Base-by-base conservation (phyloP, 2,329 filamentous ascomycete genomes). In the Fusarium begoniae region DNA sequence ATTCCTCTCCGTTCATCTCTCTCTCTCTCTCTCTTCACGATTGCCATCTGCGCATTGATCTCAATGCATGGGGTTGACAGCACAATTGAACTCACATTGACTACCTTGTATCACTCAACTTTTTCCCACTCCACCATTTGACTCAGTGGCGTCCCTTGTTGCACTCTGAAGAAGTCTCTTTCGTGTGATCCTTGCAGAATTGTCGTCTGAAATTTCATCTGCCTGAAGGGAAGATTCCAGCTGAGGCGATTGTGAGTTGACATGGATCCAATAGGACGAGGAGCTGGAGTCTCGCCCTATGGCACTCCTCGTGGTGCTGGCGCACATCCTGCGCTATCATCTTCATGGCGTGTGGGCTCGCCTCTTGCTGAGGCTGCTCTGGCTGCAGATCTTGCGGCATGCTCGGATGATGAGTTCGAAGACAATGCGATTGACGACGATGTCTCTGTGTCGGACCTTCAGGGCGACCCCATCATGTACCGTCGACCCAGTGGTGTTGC, bases 401-500 rank as follows among this genome's bases (percentile, higher is more conserved):
- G 89, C 69, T 87, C 88, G 8, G 90, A 91, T 40, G 86, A 90
- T 59, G 89, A 89, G 44, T 83, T 82, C 35, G 78, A 77, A 30
- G 80, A 82, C 43, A 77, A 79, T 26, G 79, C 78, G 22, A 60
- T 80, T 54, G 78, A 79, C 47, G 78, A 79, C 32, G 80, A 80
- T 22, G 78, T 75, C 35, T 75, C 77, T 5, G 82, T 82, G 9
- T 74, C 80, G 58, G 80, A 84, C 56, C 79, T 85, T 50, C 83
- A 83, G 17, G 78, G 79, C 24, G 83, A 83, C n/a, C 87, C 84
- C 63, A 85, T 82, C 79, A 87, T 87, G 76, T 98, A 96, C 83
- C 90, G 93, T 63, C 89, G 94, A 51, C 94, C 94, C 2, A 93
- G 91, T 75, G 93, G 92, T 79, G 91, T 96, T 48, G 91, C 92